Conservation (phyloP, 805 yeast species). For the Ascoidea rubescens region DNA sequence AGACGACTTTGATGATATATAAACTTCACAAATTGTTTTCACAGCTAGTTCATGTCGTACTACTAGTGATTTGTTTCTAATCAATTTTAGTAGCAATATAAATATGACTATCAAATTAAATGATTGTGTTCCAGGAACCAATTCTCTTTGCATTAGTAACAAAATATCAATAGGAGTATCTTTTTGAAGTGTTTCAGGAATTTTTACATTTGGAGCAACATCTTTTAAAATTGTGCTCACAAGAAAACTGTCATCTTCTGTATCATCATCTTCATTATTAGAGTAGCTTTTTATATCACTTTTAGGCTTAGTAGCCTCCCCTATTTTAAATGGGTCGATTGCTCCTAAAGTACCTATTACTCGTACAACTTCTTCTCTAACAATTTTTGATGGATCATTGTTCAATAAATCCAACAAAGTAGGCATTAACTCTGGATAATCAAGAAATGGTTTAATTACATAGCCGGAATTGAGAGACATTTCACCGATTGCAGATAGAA, state of each 20-base stretch:
- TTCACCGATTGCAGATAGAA: constrained; percentile 77
- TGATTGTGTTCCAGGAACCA: constrained; percentile 85
- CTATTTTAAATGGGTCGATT: constrained; percentile 87
- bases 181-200: constrained; percentile 29
- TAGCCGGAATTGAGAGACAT: constrained; percentile 85
- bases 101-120: constrained; percentile 94
- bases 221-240: constrained; percentile 14
- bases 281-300: neutral
- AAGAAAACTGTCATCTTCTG: constrained; percentile 5
- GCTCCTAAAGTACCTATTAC: constrained; percentile 92
- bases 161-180: constrained; percentile 88
- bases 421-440: constrained; percentile 80
- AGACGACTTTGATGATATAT: constrained; percentile 75
- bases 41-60: constrained; percentile 83
- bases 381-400: constrained; percentile 49
- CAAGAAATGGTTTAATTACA: constrained; percentile 84
- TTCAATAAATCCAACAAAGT: constrained; percentile 66
- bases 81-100: constrained; percentile 65
- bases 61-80: constrained; percentile 74
- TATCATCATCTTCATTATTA: neutral
- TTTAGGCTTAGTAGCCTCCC: constrained; percentile 61
- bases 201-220: constrained; percentile 28
- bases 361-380: constrained; percentile 80
- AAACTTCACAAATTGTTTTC: constrained; percentile 87
- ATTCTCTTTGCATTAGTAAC: constrained; percentile 71